Evolutionary conservation across 345 rosid genomes (phyloP).

Genomic region (Iberis pinnata): DNA sequence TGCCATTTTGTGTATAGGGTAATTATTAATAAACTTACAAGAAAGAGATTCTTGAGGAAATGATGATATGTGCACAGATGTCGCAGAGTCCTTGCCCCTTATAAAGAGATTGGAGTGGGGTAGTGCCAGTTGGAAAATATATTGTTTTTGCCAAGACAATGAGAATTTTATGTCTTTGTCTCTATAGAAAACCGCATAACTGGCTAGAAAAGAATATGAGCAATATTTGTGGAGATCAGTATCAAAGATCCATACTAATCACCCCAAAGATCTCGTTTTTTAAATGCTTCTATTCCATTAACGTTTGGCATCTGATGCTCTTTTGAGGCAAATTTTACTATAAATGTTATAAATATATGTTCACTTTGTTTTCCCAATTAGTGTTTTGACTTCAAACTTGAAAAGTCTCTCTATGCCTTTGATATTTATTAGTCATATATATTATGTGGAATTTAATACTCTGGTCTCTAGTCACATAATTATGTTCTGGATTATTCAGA

Average conservation of each 20-base stretch:
- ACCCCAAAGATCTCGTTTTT: constrained; percentile 8
- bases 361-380: constrained; percentile 25
- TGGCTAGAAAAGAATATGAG: neutral
- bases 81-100: constrained; percentile 45
- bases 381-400: no score
- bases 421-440: no score
- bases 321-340: constrained; percentile 17
- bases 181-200: constrained; percentile 16
- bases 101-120: constrained; percentile 45
- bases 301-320: constrained; percentile 32
- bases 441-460: no score
- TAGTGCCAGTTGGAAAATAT: constrained; percentile 40
- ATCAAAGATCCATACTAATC: constrained; percentile 32
- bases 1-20: constrained; percentile 39
- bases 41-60: no score
- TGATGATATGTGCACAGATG: constrained; percentile 42
- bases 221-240: constrained; percentile 36
- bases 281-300: constrained; percentile 11
- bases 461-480: no score
- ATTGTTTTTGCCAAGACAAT: constrained; percentile 28
- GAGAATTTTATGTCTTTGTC: constrained; percentile 59
- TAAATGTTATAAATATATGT: constrained; percentile 21
- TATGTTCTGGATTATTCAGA: no score
- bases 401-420: no score
- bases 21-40: no score